A percentile compares a stretch with the other conserved stretches of the same genome.
phyloP scores from a whole-genome alignment of 2,329 filamentous ascomycete species.

The Kalaharituber pfeilii region DNA sequence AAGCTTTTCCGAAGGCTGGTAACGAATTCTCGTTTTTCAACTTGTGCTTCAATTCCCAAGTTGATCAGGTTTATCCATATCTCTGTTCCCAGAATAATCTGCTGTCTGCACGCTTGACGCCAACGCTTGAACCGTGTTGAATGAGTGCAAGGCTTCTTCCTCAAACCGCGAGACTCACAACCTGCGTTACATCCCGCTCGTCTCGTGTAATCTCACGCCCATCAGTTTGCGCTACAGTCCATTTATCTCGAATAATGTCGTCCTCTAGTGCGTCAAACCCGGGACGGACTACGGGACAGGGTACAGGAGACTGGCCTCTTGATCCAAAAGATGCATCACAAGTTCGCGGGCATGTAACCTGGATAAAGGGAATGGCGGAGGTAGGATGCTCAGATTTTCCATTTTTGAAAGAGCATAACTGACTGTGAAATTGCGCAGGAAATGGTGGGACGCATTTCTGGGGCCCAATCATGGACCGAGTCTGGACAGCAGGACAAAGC shows the following conservation, averaged over 20 bases:
- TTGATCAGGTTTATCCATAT: no score
- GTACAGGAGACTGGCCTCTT: background rate
- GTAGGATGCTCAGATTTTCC: background rate
- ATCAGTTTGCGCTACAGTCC: background rate
- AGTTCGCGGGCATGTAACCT: slow-evolving; percentile 8
- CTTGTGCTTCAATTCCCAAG: no score
- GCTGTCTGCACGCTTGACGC: background rate
- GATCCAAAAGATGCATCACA: slow-evolving; percentile 4
- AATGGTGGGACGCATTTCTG: slow-evolving; percentile 11
- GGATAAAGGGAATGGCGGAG: slow-evolving; percentile 13
- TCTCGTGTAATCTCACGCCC: background rate
- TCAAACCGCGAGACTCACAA: background rate
- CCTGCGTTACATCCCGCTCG: background rate
- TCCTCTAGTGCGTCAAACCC: background rate
- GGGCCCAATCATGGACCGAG: slow-evolving; percentile 6
- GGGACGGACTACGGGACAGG: background rate
- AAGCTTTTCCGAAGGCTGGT: no score
- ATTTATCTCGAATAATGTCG: background rate
- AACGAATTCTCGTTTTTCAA: no score
- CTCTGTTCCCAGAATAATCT: no score
- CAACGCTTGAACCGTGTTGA: background rate
- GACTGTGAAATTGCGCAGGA: slow-evolving; percentile 1
- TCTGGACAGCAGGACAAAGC: slow-evolving; percentile 6
- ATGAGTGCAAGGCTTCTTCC: background rate
- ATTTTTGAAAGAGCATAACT: background rate